Base-by-base conservation (phyloP, 148 eudicot genomes). In the Rheum nobile region DNA sequence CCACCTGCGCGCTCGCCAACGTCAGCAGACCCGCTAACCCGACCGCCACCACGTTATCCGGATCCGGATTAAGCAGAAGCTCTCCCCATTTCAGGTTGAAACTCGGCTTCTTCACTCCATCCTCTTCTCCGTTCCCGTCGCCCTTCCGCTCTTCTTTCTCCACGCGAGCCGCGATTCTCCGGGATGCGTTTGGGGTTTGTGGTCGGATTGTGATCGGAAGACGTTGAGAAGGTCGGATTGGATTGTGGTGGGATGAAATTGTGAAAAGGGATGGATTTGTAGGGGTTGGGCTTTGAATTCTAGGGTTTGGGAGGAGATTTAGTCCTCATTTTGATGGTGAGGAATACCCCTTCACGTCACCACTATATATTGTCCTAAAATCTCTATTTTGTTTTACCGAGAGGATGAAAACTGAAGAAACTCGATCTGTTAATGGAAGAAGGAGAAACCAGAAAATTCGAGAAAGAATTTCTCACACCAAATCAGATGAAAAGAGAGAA, bases 1-100 rank as follows among this genome's bases (percentile, higher is more conserved):
- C 72, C 16, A 93, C 92, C 71, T 85, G 93, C 35, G 84, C 96
- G 59, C 98, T 88, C 13, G 98, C 98, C 96, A 88, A 93, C 13
- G 93, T 84, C 75, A 93, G 81, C 38, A 89, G 73, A 6, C 96
- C 98, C 6, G 94, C 91, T 75, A 93, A 81, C 54, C 92, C 98
- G 32, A 93, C 98, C 4, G 96, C 90, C 26, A 85, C 72, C 22
- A 93, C 76, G 73, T 93, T 93, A 67, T 90, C 89, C 22, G 92
- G 96, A 73, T 93, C 94, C 17, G 89, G 91, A 74, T 90, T 93
- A 48, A 93, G 81, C 35, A 93, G 48, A 61, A 93, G 79, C 74
- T 89, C 89, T 1, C 70, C 46, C 98, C 96, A 90, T 43, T 70
- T 87, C 72, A 93, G 70, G 35, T 83, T 90, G 38, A 86, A 82